Evolutionary conservation across 352 stramenopile genomes (phyloP).

Genomic region (Thraustochytrium sp.): DNA sequence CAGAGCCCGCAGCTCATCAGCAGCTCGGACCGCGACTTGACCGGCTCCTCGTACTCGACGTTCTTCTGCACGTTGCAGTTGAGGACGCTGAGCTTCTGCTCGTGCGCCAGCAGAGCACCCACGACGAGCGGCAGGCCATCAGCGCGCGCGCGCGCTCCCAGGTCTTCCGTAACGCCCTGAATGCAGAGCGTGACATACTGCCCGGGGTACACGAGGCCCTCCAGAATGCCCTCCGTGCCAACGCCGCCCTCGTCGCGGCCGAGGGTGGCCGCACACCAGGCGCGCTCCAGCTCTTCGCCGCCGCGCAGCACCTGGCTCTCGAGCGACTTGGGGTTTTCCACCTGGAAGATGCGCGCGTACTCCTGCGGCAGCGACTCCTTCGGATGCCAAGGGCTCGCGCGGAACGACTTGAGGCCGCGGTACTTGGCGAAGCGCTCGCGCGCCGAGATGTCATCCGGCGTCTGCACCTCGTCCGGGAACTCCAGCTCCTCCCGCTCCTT

Average conservation of each 20-base stretch:
- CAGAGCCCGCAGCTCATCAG: conserved; percentile 94
- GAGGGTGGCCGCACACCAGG: background rate
- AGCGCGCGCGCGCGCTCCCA: background rate
- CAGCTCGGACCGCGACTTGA: conserved; percentile 93
- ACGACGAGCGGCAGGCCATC: conserved; percentile 56
- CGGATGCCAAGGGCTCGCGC: conserved; percentile 90
- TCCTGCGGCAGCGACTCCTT: conserved; percentile 95
- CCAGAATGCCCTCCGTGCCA: background rate
- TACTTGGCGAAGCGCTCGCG: conserved; percentile 74
- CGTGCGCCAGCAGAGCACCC: conserved; percentile 63
- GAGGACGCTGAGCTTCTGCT: conserved; percentile 94
- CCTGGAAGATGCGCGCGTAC: conserved; percentile 94
- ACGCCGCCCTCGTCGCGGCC: background rate
- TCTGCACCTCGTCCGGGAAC: conserved; percentile 90
- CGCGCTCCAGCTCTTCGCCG: conserved; percentile 47
- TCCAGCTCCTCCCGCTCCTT: conserved; percentile 82
- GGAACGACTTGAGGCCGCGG: conserved; percentile 90
- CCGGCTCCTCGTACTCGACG: conserved; percentile 51
- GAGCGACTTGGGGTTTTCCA: conserved; percentile 86
- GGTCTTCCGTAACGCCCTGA: conserved; percentile 53
- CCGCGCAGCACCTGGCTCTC: conserved; percentile 80
- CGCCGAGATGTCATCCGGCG: conserved; percentile 63
- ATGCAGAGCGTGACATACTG: conserved; percentile 81
- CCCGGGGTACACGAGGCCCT: conserved; percentile 83
- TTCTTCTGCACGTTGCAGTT: conserved; percentile 85